Conservation (phyloP, 2,329 filamentous ascomycete species). For the Hymenoscyphus occultus region DNA sequence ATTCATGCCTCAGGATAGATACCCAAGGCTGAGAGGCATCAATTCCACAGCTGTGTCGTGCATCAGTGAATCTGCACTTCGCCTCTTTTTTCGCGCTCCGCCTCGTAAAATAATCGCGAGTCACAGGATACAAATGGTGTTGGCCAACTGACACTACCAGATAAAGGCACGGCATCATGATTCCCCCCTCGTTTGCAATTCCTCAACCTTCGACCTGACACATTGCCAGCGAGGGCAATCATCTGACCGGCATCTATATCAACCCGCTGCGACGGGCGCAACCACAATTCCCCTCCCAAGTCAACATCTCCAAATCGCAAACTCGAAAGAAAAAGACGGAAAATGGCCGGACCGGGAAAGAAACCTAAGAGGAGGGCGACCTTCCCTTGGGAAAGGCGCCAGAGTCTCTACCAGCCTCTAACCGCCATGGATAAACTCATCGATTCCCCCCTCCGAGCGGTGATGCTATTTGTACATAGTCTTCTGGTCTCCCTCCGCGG, state of each 20-base stretch:
- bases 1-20: neutral
- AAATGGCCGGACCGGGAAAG: constrained; percentile 2
- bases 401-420: constrained; percentile 32
- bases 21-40: neutral
- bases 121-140: neutral
- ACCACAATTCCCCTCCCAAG: neutral
- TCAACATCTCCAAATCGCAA: neutral
- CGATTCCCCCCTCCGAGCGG: constrained; percentile 63
- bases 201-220: neutral
- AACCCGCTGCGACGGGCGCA: neutral
- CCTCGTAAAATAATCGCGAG: neutral
- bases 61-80: neutral
- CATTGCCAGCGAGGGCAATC: neutral
- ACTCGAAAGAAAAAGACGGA: neutral
- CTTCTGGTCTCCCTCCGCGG: constrained; percentile 67
- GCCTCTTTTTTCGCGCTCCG: neutral
- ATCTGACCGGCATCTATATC: neutral
- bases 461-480: constrained; percentile 61
- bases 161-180: neutral
- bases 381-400: constrained; percentile 32
- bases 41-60: neutral
- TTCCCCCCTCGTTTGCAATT: neutral
- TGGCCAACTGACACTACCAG: neutral
- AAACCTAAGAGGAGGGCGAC: neutral
- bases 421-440: constrained; percentile 61